A percentile compares a stretch with the other conserved stretches of the same genome.
phyloP scores from a whole-genome alignment of 1,139 yeast species.

The Kurtzmaniella quercitrusa region DNA sequence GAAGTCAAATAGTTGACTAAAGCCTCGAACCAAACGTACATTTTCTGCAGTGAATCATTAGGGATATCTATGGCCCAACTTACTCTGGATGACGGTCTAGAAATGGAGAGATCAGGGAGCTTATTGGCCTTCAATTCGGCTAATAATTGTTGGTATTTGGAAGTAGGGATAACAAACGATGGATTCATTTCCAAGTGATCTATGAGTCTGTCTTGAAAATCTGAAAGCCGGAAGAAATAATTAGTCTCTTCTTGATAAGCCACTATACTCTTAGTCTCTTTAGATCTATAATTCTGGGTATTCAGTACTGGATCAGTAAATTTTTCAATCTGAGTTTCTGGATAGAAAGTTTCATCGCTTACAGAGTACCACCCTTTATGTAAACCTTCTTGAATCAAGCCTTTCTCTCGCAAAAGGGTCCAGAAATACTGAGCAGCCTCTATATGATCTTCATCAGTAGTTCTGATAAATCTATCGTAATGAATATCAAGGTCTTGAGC shows the following conservation, averaged over 20 bases:
- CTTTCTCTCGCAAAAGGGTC: conserved; percentile 54
- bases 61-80: conserved; percentile 94
- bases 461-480: conserved; percentile 79
- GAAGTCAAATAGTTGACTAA: conserved; percentile 79
- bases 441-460: conserved; percentile 81
- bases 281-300: conserved; percentile 28
- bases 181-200: conserved; percentile 44
- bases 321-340: conserved; percentile 69
- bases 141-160: conserved; percentile 53
- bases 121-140: conserved; percentile 48
- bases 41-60: conserved; percentile 65
- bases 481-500: conserved; percentile 54
- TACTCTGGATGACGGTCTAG: conserved; percentile 74
- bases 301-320: conserved; percentile 34
- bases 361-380: conserved; percentile 95
- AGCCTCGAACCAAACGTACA: conserved; percentile 98
- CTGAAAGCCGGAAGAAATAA: conserved; percentile 75
- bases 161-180: conserved; percentile 59
- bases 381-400: conserved; percentile 71
- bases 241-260: conserved; percentile 74
- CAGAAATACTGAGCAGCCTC: conserved; percentile 66
- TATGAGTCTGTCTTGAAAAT: conserved; percentile 54
- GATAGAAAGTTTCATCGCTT: conserved; percentile 92
- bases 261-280: conserved; percentile 76
- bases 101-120: conserved; percentile 71